Base-by-base conservation (phyloP, 192 early-diverging fungal species). In the Coemansia sp. region DNA sequence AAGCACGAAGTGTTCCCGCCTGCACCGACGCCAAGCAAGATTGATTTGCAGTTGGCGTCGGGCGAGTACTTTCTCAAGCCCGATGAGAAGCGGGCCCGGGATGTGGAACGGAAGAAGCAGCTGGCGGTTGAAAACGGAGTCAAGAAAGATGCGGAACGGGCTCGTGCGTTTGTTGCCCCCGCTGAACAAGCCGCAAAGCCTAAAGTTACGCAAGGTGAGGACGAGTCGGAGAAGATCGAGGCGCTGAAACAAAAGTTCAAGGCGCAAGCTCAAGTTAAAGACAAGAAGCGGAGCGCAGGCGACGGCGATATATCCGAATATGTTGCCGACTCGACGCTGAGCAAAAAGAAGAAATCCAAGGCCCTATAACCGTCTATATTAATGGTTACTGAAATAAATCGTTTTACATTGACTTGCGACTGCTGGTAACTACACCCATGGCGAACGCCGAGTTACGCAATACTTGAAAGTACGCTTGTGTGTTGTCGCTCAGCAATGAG, bases 1-100 rank as follows among this genome's bases (percentile, higher is more conserved):
- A 84, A 89, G 62, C 31, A 27, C 71, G 90, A 92, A 43, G 88
- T 92, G 12, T 97, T 97, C 87, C 95, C 95, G 60, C 94, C 97
- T 9, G 85, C 87, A 22, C 94, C 89, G 29, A 74, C 70, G 39
- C 93, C 89, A 11, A 84, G 90, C 75, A 97, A 93, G 84, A 82
- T 97, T 67, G 97, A 99, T 79, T 54, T 92, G 57, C 90, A 95
- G 79, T 89, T 99, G 71, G 93, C 94, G 77, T 87, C 86, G 50
- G 97, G 97, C 67, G 95, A 99, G 80, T 99, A 99, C 79, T 99
- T 97, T 77, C 76, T 99, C 60, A 88, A 87, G 64, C 80, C 86
- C 21, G 82, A 77, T 47, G 87, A 90, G 69, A 91, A 88, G 68
- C 71, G 68, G 9, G 84, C 87, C n/a, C 59, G 81, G 25, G 85